A percentile compares a stretch with the other conserved stretches of the same genome.
phyloP scores from a whole-genome alignment of 1,284 basidiomycete genomes.

The Ustilago hordei region DNA sequence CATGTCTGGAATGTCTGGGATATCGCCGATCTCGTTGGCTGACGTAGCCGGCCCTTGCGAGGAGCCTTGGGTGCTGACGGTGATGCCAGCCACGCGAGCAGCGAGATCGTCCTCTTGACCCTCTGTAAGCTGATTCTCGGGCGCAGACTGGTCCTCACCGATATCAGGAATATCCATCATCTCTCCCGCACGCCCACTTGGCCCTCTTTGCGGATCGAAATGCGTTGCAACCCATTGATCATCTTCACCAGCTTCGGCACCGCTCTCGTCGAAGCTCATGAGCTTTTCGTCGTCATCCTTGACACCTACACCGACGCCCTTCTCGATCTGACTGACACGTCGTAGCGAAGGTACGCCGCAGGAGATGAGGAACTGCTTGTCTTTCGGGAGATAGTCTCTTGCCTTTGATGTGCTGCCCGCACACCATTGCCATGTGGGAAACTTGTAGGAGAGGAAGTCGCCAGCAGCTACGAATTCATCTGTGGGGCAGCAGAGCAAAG shows the following conservation, averaged over 20 bases:
- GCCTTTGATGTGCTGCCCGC: conserved; percentile 78
- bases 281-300: conserved; percentile 52
- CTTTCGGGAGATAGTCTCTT: conserved; percentile 89
- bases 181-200: conserved; percentile 31
- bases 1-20: conserved; percentile 60
- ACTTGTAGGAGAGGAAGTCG: conserved; percentile 67
- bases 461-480: conserved; percentile 68
- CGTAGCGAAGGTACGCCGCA: conserved; percentile 66
- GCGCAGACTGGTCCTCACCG: conserved; percentile 52
- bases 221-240: conserved; percentile 62
- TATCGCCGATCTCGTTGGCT: conserved; percentile 36
- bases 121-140: conserved; percentile 52
- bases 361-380: conserved; percentile 92
- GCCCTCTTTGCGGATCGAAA: conserved; percentile 21
- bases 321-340: conserved; percentile 61
- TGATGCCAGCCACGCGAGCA: conserved; percentile 49
- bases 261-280: conserved; percentile 52
- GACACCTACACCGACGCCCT: conserved; percentile 34
- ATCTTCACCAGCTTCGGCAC: conserved; percentile 36
- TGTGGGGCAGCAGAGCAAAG: conserved; percentile 10
- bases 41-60: conserved; percentile 10
- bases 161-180: conserved; percentile 65
- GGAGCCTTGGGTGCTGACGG: conserved; percentile 15
- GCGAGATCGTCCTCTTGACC: conserved; percentile 63
- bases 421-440: conserved; percentile 68